Base-by-base conservation (phyloP, 306 rosid species). In the Dalbergia cultrata region DNA sequence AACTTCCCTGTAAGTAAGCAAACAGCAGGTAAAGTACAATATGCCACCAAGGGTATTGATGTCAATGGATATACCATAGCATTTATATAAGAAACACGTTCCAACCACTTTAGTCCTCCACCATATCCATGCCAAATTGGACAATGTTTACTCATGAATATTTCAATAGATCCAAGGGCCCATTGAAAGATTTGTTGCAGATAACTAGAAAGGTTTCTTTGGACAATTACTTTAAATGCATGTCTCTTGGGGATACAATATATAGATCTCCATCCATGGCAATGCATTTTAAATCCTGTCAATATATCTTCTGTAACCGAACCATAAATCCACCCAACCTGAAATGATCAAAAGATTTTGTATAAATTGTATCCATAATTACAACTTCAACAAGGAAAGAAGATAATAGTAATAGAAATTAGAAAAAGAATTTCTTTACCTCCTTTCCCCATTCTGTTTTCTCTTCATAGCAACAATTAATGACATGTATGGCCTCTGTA, bases 391-490 rank as follows among this genome's bases (percentile, higher is more conserved):
- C 31, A 26, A 26, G 31, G 31, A 26, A 26, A 26, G 22, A 21
- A 21, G 31, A 26, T 2, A 26, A 26, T 26, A 70, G 19, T 50
- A 77, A 52, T 10, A 9, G 14, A 58, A 69, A 52, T 26, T n/a
- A 58, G 31, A 26, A 26, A 26, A 26, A 26, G 31, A 26, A 26
- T 26, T 26, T 26, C 31, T 26, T 26, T 76, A 92, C 97, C 92
- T 92, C 97, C 83, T 87, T 90, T 80, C 97, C 97, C 97, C 97
- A 92, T 83, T 92, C 90, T 7, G 97, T 90, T 88, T 89, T 90
- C 77, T 85, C 92, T 80, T 92, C 97, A 63, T 84, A 92, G 62
- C 94, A 84, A 89, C 93, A 90, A 65, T 92, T 90, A 72, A 90
- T 89, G 70, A 90, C 95, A 75, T 92, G 97, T 73, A 92, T 90